Percentiles rank a stretch among this genome's conserved stretches.
Evolutionary conservation across 2,329 filamentous ascomycete genomes (phyloP).

Genomic region (Didymella lethalis): DNA sequence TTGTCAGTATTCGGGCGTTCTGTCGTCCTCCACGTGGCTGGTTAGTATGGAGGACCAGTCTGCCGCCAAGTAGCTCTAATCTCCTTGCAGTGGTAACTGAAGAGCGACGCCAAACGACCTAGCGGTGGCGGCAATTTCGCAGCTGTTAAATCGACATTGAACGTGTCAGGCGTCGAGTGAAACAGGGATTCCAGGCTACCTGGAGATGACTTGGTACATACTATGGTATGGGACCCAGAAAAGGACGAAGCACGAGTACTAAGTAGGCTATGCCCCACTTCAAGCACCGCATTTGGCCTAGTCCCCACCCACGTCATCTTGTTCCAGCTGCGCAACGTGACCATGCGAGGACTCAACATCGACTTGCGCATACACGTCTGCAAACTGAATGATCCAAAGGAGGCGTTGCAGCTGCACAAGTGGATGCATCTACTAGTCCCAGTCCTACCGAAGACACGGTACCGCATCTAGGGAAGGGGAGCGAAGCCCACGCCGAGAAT

Average conservation of each 20-base stretch:
- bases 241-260: background rate
- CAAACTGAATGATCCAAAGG: background rate
- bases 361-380: background rate
- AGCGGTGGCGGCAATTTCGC: too few species aligned
- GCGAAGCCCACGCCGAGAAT: background rate
- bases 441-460: background rate
- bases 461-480: background rate
- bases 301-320: constrained; percentile 1
- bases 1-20: background rate
- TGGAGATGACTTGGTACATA: too few species aligned
- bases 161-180: too few species aligned
- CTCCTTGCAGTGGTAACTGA: too few species aligned
- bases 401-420: background rate
- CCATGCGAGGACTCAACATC: background rate
- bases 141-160: too few species aligned
- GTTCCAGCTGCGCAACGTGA: constrained; percentile 6
- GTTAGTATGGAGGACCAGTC: background rate
- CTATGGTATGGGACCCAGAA: background rate
- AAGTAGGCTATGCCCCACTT: constrained; percentile 2
- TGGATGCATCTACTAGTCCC: too few species aligned
- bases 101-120: too few species aligned
- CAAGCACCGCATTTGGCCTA: background rate
- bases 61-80: background rate
- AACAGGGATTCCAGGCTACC: too few species aligned
- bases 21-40: background rate